Conservation (phyloP, 2,329 filamentous ascomycete genomes). For the Aspergillus nomiae region DNA sequence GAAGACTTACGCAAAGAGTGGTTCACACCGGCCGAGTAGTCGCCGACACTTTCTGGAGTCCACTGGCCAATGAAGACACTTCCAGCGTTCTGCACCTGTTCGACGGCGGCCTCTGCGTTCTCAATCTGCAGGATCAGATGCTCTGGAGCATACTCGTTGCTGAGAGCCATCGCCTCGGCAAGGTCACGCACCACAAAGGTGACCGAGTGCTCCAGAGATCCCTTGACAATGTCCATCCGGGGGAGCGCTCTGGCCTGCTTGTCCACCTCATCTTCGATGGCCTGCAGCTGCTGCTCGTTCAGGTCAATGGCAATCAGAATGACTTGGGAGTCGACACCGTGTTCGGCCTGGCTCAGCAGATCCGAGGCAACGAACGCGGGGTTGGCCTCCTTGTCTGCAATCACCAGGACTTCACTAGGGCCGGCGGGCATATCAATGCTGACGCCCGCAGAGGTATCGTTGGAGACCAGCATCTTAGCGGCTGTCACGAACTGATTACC, state of each 20-base stretch:
- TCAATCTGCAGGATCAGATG: slow-evolving; percentile 90
- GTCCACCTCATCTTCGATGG: slow-evolving; percentile 91
- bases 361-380: slow-evolving; percentile 96
- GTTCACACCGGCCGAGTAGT: slow-evolving; percentile 97
- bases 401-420: slow-evolving; percentile 93
- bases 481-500: slow-evolving; percentile 99
- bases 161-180: slow-evolving; percentile 74
- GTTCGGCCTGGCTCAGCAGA: slow-evolving; percentile 91
- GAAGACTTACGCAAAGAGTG: slow-evolving; percentile 84
- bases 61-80: slow-evolving; percentile 94
- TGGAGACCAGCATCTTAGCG: slow-evolving; percentile 97
- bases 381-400: slow-evolving; percentile 85
- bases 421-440: slow-evolving; percentile 99
- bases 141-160: slow-evolving; percentile 94
- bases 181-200: slow-evolving; percentile 75
- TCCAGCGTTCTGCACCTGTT: slow-evolving; percentile 86
- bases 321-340: slow-evolving; percentile 94
- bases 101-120: slow-evolving; percentile 72
- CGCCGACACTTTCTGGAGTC: slow-evolving; percentile 97
- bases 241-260: slow-evolving; percentile 83
- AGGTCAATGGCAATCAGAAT: slow-evolving; percentile 85
- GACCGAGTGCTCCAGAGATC: slow-evolving; percentile 86
- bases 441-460: slow-evolving; percentile 93
- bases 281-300: slow-evolving; percentile 68
- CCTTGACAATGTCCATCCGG: slow-evolving; percentile 87